phyloP scores from a whole-genome alignment of 192 early-diverging fungal species.

The Coemansia sp. region DNA sequence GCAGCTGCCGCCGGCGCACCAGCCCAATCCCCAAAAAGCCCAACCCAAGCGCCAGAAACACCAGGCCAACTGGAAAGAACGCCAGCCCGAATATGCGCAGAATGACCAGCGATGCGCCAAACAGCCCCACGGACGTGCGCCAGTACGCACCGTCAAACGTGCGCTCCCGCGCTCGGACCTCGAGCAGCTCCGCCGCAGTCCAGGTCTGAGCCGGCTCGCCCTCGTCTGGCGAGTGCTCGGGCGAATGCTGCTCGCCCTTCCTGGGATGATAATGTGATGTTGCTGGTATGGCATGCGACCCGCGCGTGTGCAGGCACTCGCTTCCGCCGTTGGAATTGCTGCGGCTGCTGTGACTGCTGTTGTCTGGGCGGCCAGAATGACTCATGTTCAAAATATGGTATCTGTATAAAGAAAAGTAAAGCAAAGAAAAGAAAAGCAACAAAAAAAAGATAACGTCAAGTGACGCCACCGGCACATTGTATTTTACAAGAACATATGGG shows the following conservation, averaged over 20 bases:
- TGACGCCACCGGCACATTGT: constrained; percentile 1
- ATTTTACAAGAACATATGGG: neutral
- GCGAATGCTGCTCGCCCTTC: constrained; percentile 4
- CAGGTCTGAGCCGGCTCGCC: constrained; percentile 23
- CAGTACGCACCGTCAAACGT: constrained; percentile 55
- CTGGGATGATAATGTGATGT: neutral
- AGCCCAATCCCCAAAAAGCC: constrained; percentile 49
- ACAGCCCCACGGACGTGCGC: constrained; percentile 48
- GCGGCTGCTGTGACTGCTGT: neutral
- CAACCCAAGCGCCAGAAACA: constrained; percentile 46
- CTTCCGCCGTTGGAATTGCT: neutral
- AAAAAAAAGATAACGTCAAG: neutral
- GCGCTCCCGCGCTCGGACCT: constrained; percentile 48
- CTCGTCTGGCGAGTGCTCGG: constrained; percentile 3
- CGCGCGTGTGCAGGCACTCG: neutral
- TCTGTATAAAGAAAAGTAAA: neutral
- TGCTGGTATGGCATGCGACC: constrained; percentile 1
- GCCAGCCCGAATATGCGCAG: constrained; percentile 42
- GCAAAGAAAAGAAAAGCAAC: neutral
- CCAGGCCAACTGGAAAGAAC: constrained; percentile 47
- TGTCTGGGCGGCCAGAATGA: neutral
- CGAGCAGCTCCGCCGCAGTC: constrained; percentile 50
- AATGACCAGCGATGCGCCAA: constrained; percentile 49
- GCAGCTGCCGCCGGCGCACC: constrained; percentile 25
- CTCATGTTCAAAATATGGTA: neutral